Percentiles rank a stretch among this genome's conserved stretches.
phyloP scores from a whole-genome alignment of 805 yeast genomes.

The Millerago galiae region DNA sequence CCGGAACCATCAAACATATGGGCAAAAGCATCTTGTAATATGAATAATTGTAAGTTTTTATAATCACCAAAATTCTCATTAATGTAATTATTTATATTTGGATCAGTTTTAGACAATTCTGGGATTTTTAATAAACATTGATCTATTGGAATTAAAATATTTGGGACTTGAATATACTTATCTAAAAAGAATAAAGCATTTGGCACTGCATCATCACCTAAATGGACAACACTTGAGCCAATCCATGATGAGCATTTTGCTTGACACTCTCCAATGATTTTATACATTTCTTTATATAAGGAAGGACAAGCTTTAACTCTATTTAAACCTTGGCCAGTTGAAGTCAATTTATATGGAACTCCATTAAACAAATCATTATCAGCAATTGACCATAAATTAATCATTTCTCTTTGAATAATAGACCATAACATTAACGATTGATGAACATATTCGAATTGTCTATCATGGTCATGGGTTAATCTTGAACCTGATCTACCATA shows the following conservation, averaged over 20 bases:
- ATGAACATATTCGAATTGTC: conserved; percentile 67
- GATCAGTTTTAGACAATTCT: conserved; percentile 39
- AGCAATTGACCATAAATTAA: conserved; percentile 69
- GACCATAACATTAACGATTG: conserved; percentile 77
- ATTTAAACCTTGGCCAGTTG: conserved; percentile 79
- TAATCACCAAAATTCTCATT: conserved; percentile 51
- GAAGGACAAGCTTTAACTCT: conserved; percentile 70
- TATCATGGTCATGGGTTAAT: conserved; percentile 63
- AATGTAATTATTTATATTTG: conserved; percentile 43
- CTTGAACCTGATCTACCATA: conserved; percentile 66
- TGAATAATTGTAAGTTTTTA: conserved; percentile 43
- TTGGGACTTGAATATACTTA: conserved; percentile 75
- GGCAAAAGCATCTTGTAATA: conserved; percentile 35
- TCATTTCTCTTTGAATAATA: conserved; percentile 71
- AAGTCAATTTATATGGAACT: conserved; percentile 47
- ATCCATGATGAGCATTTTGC: conserved; percentile 61
- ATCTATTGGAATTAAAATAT: conserved; percentile 68
- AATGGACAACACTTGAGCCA: conserved; percentile 73
- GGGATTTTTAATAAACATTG: conserved; percentile 50
- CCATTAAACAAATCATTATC: conserved; percentile 64
- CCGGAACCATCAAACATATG: conserved; percentile 71
- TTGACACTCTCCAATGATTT: conserved; percentile 60
- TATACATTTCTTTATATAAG: conserved; percentile 64
- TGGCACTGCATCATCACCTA: conserved; percentile 82
- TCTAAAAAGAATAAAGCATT: conserved; percentile 75